phyloP scores from a whole-genome alignment of 1,139 yeast species.

The Arxiozyma heterogenica region DNA sequence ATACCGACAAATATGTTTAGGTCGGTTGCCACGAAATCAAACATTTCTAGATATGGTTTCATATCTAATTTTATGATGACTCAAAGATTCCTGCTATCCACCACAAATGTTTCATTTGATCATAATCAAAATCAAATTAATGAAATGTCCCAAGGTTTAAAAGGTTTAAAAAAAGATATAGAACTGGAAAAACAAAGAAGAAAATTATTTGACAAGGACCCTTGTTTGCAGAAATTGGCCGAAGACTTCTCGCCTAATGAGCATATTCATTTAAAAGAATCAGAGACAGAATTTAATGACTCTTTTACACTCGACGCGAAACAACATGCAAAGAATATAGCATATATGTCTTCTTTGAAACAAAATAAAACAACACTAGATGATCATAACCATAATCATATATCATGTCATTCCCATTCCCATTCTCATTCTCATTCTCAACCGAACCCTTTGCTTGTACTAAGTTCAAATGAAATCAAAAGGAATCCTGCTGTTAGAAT shows the following conservation, averaged over 20 bases:
- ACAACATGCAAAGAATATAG: constrained; percentile 1
- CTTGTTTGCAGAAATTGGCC: constrained; percentile 12
- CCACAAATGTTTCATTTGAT: background rate
- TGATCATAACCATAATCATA: background rate
- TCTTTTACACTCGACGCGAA: constrained; percentile 8
- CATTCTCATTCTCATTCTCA: constrained; percentile 34
- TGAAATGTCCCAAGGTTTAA: background rate
- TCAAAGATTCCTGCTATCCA: background rate
- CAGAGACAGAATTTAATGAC: constrained; percentile 34
- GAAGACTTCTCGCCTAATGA: constrained; percentile 28
- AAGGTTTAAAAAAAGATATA: constrained; percentile 1
- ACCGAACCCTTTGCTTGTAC: constrained; percentile 30
- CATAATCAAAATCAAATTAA: background rate
- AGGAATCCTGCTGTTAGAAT: constrained; percentile 83
- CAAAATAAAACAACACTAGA: constrained; percentile 15
- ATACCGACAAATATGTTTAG: background rate
- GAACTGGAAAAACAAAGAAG: constrained; percentile 8
- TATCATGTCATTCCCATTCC: constrained; percentile 28
- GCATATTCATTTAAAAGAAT: constrained; percentile 34
- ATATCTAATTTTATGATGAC: background rate
- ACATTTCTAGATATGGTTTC: too few relatives aligned
- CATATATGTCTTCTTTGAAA: background rate
- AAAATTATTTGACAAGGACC: constrained; percentile 11
- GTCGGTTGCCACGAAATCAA: background rate
- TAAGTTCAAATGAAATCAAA: constrained; percentile 35